A percentile compares a stretch with the other conserved stretches of the same genome.
Conservation (phyloP, 2,329 filamentous ascomycete genomes). For the Pseudocercospora cruenta region DNA sequence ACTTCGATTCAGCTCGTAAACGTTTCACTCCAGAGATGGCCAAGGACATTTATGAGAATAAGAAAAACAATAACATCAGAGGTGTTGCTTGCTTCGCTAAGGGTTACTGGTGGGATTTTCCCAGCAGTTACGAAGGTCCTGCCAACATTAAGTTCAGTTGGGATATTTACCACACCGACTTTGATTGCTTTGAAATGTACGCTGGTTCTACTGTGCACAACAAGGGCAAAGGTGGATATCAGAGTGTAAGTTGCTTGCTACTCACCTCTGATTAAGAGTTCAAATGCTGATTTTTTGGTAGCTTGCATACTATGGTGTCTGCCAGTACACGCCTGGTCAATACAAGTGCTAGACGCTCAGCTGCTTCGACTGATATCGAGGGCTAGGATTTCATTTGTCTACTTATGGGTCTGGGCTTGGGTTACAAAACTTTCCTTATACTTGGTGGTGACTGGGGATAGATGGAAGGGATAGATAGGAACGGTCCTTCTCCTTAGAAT, state of each 20-base stretch:
- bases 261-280: background rate
- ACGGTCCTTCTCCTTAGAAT: background rate
- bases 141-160: slow-evolving; percentile 7
- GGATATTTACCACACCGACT: slow-evolving; percentile 3
- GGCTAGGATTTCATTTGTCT: background rate
- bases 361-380: background rate
- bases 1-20: slow-evolving; percentile 2
- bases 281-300: background rate
- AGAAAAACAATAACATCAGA: background rate
- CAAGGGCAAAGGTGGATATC: slow-evolving; percentile 2
- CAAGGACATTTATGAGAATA: slow-evolving; percentile 1
- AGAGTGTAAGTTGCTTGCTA: slow-evolving; percentile 5
- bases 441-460: background rate
- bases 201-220: background rate
- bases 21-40: slow-evolving; percentile 11
- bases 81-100: slow-evolving; percentile 3
- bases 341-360: background rate
- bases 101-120: background rate
- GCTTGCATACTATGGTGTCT: background rate
- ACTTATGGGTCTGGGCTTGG: background rate
- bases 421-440: background rate
- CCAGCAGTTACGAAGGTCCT: background rate
- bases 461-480: background rate
- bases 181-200: slow-evolving; percentile 13
- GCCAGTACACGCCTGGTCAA: background rate